Evolutionary conservation across 2,329 filamentous ascomycete species (phyloP), one percentile per base, ranked within the genome.

Genomic region (Fusarium aywerte): DNA sequence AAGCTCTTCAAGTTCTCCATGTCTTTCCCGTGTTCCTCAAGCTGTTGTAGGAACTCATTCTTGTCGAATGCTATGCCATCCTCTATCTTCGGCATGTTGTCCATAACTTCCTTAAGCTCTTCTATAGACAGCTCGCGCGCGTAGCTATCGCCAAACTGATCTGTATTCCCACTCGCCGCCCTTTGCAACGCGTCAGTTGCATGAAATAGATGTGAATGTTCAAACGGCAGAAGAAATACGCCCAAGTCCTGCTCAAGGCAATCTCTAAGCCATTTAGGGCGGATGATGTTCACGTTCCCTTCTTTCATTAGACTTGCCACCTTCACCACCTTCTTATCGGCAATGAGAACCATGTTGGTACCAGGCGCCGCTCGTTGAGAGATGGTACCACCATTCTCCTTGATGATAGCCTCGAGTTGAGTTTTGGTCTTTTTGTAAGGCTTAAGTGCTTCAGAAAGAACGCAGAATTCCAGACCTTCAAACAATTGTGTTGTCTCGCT

Each of bases 141-240:
- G 77, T 92, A 98, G 73, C 93, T 94, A 76, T 99, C 96, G 1
- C 91, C 91, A 70, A 88, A 96, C 52, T 84, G 80, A 75, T 99
- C 96, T 3, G 90, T 84, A 66, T 90, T 92, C 4, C 80, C 79
- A 35, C 85, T 82, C 11, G 90, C 86, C 9, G 82, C 80, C 8
- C 81, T 80, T 38, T 80, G 78, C 54, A 89, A 82, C 3, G 81
- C 83, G 5, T 88, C 85, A 0, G 84, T 86, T 0, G 87, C 87
- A 72, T 90, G 88, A 63, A 96, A 90, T 71, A 98, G 82, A 71
- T 98, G 93, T 0, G 83, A 71, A 4, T 80, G 82, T 67, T 87
- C 85, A 39, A 83, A 84, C 1, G 85, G 84, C 6, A 97, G 86
- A 9, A 97, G 78, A 13, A 90, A 85, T 5, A 85, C 83, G 5